Evolutionary conservation across 805 yeast genomes (phyloP).

Genomic region (Pichia rugopelliculosa): DNA sequence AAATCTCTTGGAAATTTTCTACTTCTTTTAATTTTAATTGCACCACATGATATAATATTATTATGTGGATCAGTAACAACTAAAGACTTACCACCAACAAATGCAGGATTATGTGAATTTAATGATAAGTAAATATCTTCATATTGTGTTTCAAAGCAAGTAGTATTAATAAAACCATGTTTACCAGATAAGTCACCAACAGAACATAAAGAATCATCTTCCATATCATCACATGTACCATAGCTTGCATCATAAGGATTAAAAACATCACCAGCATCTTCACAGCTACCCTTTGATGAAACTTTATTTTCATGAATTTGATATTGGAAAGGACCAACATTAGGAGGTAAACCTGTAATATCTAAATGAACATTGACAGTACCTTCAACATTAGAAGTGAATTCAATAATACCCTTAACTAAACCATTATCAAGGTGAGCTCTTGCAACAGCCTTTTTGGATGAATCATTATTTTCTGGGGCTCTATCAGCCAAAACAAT

Average conservation of each 20-base stretch:
- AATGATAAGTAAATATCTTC: constrained; percentile 61
- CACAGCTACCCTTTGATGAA: constrained; percentile 45
- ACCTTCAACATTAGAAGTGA: constrained; percentile 45
- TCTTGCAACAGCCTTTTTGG: constrained; percentile 43
- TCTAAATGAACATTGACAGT: constrained; percentile 62
- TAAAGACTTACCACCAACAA: constrained; percentile 50
- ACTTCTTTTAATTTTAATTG: constrained; percentile 34
- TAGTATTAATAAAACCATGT: constrained; percentile 65
- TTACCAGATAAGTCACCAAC: constrained; percentile 75
- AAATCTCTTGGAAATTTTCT: constrained; percentile 21
- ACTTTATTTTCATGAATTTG: constrained; percentile 59
- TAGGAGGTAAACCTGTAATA: constrained; percentile 58
- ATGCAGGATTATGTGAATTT: constrained; percentile 47
- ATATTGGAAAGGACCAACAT: constrained; percentile 62
- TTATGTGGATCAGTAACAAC: constrained; percentile 49
- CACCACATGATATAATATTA: constrained; percentile 57
- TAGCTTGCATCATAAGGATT: constrained; percentile 56
- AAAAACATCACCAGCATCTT: constrained; percentile 48
- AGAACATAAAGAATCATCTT: constrained; percentile 51
- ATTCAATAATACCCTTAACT: constrained; percentile 47
- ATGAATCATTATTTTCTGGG: constrained; percentile 43
- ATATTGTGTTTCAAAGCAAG: constrained; percentile 58
- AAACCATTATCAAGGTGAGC: constrained; percentile 47
- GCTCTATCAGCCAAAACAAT: constrained; percentile 29
- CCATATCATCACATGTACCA: constrained; percentile 40